These are phyloP conservation scores for Termitomyces titanicus DNA, from an alignment of 768 basidiomycete species.

Conservation along the genomic window DNA sequence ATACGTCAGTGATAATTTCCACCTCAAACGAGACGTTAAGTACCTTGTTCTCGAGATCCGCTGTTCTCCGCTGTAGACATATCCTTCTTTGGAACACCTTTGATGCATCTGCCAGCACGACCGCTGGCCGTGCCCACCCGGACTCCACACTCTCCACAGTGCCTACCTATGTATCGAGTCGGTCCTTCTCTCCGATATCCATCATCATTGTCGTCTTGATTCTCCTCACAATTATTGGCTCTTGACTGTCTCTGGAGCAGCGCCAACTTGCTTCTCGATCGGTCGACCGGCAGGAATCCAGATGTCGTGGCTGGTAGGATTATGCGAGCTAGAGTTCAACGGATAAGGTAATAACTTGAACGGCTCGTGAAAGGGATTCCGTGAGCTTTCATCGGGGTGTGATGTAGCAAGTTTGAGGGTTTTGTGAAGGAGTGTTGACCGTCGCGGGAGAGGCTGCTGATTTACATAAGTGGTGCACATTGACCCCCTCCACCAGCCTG, in stretches of 20 bases:
- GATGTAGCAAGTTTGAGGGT: too few relatives aligned
- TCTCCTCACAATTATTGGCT: constrained; percentile 66
- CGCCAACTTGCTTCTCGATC: constrained; percentile 77
- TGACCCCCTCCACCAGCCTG: too few relatives aligned
- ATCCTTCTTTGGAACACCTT: constrained; percentile 81
- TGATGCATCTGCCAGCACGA: constrained; percentile 87
- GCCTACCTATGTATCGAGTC: constrained; percentile 83
- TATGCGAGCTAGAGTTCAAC: constrained; percentile 96
- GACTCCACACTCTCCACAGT: constrained; percentile 84
- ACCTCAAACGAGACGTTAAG: not conserved
- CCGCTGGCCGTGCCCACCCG: constrained; percentile 78
- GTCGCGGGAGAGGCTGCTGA: too few relatives aligned
- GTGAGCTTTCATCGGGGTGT: too few relatives aligned
- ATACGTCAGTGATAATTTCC: not conserved
- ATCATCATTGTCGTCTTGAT: constrained; percentile 93
- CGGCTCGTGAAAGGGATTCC: constrained; percentile 92
- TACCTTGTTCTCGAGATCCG: constrained; percentile 88
- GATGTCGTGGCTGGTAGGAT: constrained; percentile 96
- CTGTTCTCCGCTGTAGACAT: constrained; percentile 91
- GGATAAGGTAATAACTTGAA: constrained; percentile 94
- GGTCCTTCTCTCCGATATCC: constrained; percentile 94
- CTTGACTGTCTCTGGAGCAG: constrained; percentile 34
- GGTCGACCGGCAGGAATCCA: constrained; percentile 97
- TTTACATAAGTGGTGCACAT: too few relatives aligned
- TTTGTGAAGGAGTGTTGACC: too few relatives aligned